Base-by-base conservation (phyloP, 257 asterid species). In the Rubia yunnanensis region DNA sequence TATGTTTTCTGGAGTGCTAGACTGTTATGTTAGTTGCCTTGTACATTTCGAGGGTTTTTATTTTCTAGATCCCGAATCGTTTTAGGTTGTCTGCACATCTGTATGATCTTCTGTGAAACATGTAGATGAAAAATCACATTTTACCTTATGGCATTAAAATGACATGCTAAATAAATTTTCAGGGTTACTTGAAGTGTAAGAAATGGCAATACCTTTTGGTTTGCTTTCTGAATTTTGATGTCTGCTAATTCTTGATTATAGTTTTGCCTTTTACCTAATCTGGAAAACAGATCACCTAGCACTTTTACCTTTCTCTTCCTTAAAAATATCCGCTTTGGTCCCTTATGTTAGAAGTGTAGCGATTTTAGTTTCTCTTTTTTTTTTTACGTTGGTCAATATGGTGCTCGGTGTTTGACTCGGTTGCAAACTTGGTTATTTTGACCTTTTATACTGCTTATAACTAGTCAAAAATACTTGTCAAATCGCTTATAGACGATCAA, bases 271-370 rank as follows among this genome's bases (percentile, higher is more conserved):
- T 60, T 46, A 36, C 31, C 63, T 32, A 32, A 31, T 30, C 62
- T 69, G 53, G 69, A 65, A 50, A 62, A 38, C 69, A 66, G 79
- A 63, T 74, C 64, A 70, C 76, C 79, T 48, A 70, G 44, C 61
- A 39, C 59, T 63, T 66, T 48, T 70, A 62, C 71, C 46, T 73
- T 66, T 67, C 52, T 20, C n/a, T 15, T 44, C 4, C 52, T 44
- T 44, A 15, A 44, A 44, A 3, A 14, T 44, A 17, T 44, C 22
- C 5, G 5, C 52, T 44, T 44, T 44, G 52, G 52, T 44, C 52
- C 52, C 52, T 44, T 15, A 15, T 44, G 17, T 44, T 15, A 14
- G 52, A 10, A 44, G 8, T 44, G 22, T 44, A 14, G 4, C 20
- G 6, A 6, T 15, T 44, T 44, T 44, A 44, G 20, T 3, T 17